A percentile compares a stretch with the other conserved stretches of the same genome.
phyloP scores from a whole-genome alignment of 495 filamentous ascomycete genomes.

The Arthonia radiata region DNA sequence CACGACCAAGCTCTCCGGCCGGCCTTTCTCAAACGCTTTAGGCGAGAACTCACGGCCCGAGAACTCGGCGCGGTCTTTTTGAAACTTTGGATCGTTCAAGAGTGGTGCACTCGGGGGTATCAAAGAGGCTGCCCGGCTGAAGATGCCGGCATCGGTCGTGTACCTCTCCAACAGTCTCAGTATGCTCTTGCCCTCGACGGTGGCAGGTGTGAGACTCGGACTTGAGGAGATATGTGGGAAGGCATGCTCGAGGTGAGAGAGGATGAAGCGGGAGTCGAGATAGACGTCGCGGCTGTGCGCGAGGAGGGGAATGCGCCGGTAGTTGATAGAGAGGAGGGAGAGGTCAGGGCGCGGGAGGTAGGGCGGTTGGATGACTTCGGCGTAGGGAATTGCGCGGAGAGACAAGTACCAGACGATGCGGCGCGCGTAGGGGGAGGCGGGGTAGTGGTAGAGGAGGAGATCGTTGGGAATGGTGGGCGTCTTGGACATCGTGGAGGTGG shows the following conservation, averaged over 20 bases:
- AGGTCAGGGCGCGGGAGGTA: conserved; percentile 35
- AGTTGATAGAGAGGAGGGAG: conserved; percentile 24
- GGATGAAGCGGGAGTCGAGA: conserved; percentile 24
- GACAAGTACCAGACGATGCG: conserved; percentile 33
- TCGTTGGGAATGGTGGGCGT: conserved; percentile 16
- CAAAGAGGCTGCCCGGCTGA: conserved; percentile 18
- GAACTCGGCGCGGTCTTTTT: too few species aligned
- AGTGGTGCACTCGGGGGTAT: conserved; percentile 23
- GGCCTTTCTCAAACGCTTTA: conserved; percentile 9
- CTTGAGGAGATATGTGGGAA: conserved; percentile 11
- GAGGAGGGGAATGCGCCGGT: conserved; percentile 41
- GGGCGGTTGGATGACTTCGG: conserved; percentile 31
- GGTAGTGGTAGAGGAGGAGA: conserved; percentile 30
- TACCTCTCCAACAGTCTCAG: conserved; percentile 17
- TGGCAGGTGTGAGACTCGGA: conserved; percentile 3
- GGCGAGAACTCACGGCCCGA: too few species aligned
- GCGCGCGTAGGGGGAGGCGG: conserved; percentile 30
- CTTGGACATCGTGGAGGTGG: too few species aligned
- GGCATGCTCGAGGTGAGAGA: conserved; percentile 26
- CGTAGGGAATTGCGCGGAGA: conserved; percentile 29
- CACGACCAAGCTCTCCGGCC: conserved; percentile 22
- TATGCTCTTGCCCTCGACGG: conserved; percentile 10
- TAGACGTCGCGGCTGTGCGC: conserved; percentile 29
- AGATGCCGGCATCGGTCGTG: conserved; percentile 23
- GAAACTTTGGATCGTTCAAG: conserved; percentile 19